These are phyloP conservation scores for Hypoxylon sp. DNA, from an alignment of 2,329 filamentous ascomycete genomes.

Conservation along the genomic window DNA sequence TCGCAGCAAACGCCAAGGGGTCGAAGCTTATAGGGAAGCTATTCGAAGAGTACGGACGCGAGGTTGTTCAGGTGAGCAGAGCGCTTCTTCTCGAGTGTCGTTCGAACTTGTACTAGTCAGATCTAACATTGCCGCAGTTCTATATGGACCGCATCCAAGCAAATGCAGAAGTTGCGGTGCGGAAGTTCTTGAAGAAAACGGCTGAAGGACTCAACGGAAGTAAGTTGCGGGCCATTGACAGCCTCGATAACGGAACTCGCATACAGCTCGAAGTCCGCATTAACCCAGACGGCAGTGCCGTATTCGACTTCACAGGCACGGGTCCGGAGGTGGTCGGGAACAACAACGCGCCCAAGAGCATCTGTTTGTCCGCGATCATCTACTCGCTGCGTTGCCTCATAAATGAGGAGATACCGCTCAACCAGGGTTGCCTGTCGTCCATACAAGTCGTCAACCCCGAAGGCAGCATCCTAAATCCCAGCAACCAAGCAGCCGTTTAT, in stretches of 20 bases:
- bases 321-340: conserved; percentile 71
- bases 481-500: conserved; percentile 75
- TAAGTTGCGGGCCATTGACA: conserved; percentile 71
- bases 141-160: conserved; percentile 1
- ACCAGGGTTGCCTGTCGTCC: conserved; percentile 77
- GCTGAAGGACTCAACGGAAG: conserved; percentile 69
- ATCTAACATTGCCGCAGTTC: neutral
- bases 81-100: conserved; percentile 66
- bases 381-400: conserved; percentile 79
- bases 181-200: conserved; percentile 72
- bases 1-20: conserved; percentile 79
- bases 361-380: conserved; percentile 79
- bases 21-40: conserved; percentile 74
- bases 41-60: conserved; percentile 75
- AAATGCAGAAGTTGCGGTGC: conserved; percentile 70
- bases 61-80: conserved; percentile 79
- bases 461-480: conserved; percentile 73
- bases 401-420: conserved; percentile 76
- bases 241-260: conserved; percentile 80
- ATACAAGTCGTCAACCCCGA: conserved; percentile 74
- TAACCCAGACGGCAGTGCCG: conserved; percentile 72
- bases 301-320: conserved; percentile 78
- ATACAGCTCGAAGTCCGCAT: conserved; percentile 76
- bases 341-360: conserved; percentile 77
- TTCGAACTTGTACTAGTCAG: neutral